Conservation (phyloP, 352 stramenopile species). For the Globisporangium megalacanthum region DNA sequence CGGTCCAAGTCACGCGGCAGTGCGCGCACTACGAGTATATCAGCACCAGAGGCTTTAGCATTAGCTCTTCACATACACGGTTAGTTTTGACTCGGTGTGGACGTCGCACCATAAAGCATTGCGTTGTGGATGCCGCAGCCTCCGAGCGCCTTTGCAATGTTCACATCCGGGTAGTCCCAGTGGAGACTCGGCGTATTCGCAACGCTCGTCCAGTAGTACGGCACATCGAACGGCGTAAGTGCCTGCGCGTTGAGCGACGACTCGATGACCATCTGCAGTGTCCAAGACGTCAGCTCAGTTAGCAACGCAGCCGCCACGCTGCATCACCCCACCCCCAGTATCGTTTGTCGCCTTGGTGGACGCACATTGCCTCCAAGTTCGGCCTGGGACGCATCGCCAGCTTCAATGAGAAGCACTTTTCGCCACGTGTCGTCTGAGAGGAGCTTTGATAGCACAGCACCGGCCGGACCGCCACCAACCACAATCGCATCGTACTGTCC, state of each 20-base stretch:
- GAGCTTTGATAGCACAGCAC: conserved; percentile 44
- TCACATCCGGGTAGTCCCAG: conserved; percentile 75
- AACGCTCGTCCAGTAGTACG: conserved; percentile 82
- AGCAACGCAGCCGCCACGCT: background rate
- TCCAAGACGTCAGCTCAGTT: background rate
- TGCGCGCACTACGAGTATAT: conserved; percentile 39
- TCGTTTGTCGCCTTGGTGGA: background rate
- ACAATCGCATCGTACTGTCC: conserved; percentile 57
- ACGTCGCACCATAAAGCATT: conserved; percentile 81
- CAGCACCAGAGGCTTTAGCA: background rate
- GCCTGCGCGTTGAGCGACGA: conserved; percentile 28
- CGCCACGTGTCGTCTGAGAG: conserved; percentile 50
- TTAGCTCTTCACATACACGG: no score
- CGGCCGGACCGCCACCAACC: conserved; percentile 52
- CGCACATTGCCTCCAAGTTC: conserved; percentile 48
- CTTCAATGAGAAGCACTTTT: conserved; percentile 63
- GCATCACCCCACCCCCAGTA: background rate
- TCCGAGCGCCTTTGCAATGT: conserved; percentile 80
- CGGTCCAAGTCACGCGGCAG: conserved; percentile 64
- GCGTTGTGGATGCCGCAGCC: conserved; percentile 89
- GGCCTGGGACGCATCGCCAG: conserved; percentile 45
- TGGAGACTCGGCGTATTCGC: conserved; percentile 59
- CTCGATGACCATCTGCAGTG: conserved; percentile 26
- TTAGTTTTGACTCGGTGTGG: background rate
- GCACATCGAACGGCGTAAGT: conserved; percentile 79